Evolutionary conservation across 257 asterid species (phyloP).

Genomic region (Voacanga thouarsii): DNA sequence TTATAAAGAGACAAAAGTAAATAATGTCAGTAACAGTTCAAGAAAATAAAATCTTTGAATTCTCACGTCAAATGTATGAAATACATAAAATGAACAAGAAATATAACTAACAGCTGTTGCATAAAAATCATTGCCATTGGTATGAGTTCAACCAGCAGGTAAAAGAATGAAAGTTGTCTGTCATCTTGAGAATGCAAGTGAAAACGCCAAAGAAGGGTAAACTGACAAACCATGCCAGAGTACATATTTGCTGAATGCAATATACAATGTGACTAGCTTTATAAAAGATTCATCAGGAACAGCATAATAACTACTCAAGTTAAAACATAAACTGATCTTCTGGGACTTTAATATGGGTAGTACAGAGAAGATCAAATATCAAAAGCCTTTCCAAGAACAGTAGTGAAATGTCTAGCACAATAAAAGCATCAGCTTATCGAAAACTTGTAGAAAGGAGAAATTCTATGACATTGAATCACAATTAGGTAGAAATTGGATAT

Average conservation of each 20-base stretch:
- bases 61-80: not conserved
- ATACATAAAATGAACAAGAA: not conserved
- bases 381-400: too few relatives aligned
- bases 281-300: not conserved
- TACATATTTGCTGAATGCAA: not conserved
- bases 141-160: not conserved
- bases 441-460: not conserved
- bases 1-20: not conserved
- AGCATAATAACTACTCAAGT: not conserved
- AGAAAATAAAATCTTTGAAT: not conserved
- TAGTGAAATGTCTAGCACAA: too few relatives aligned
- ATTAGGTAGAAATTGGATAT: not conserved
- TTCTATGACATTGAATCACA: not conserved
- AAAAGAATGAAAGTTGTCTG: not conserved
- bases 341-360: not conserved
- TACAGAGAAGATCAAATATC: not conserved
- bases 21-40: constrained; percentile 4
- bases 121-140: not conserved
- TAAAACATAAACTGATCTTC: too few relatives aligned
- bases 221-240: too few relatives aligned
- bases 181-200: not conserved
- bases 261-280: not conserved
- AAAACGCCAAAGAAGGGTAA: not conserved
- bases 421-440: too few relatives aligned
- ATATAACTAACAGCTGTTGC: not conserved